These are phyloP conservation scores for Sporisorium reilianum DNA, from an alignment of 1,284 basidiomycete genomes.

Conservation along the genomic window DNA sequence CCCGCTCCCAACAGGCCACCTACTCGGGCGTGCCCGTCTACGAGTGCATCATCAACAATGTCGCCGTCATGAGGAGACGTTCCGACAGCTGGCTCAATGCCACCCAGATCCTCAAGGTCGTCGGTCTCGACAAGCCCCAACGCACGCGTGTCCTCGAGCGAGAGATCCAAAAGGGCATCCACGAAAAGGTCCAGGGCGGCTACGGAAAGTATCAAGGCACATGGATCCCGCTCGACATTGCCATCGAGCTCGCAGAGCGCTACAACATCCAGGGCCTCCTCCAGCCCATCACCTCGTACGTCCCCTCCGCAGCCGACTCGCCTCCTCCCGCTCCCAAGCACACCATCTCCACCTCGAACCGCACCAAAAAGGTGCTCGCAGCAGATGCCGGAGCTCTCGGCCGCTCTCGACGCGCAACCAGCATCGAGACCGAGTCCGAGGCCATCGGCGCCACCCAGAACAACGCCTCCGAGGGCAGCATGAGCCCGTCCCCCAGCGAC, in stretches of 20 bases:
- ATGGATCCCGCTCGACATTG: constrained; percentile 96
- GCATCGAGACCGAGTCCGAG: constrained; percentile 65
- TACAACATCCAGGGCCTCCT: constrained; percentile 90
- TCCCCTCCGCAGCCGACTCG: constrained; percentile 79
- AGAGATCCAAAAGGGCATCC: constrained; percentile 97
- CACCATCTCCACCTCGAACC: constrained; percentile 71
- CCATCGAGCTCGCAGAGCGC: constrained; percentile 86
- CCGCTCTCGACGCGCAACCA: constrained; percentile 61
- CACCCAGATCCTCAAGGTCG: constrained; percentile 98
- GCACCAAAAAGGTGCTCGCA: constrained; percentile 61
- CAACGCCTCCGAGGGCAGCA: constrained; percentile 74
- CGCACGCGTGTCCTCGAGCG: constrained; percentile 95
- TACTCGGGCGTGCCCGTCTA: constrained; percentile 71
- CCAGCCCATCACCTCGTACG: constrained; percentile 95
- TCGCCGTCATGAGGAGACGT: constrained; percentile 94
- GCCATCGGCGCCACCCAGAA: constrained; percentile 48
- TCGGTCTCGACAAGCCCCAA: constrained; percentile 99
- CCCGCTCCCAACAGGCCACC: constrained; percentile 62
- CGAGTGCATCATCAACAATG: constrained; percentile 70
- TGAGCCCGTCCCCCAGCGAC: constrained; percentile 86
- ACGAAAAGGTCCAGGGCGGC: constrained; percentile 99
- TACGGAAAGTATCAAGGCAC: constrained; percentile 99
- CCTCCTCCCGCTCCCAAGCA: constrained; percentile 99
- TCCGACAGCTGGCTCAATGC: constrained; percentile 96
- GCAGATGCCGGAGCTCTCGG: constrained; percentile 58